These are phyloP conservation scores for Candolleomyces eurysporus DNA, from an alignment of 768 basidiomycete genomes.

Conservation along the genomic window DNA sequence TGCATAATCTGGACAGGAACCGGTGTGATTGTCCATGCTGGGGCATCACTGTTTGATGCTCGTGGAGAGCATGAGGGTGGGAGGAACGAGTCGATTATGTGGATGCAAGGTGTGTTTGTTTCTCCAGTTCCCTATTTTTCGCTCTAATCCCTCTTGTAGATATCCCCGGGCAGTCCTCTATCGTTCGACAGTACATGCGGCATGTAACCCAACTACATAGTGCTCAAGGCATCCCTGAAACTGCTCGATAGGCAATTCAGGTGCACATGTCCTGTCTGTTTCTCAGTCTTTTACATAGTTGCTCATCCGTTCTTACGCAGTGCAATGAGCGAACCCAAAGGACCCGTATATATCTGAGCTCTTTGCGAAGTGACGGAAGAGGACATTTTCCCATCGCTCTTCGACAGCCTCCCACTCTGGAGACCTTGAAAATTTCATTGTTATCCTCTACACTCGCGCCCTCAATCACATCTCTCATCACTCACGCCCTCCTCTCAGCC, in stretches of 20 bases:
- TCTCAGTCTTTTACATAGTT: background rate
- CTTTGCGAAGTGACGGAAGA: slow-evolving; percentile 71
- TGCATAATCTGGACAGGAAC: slow-evolving; percentile 68
- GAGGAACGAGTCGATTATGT: slow-evolving; percentile 73
- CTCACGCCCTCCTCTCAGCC: slow-evolving; percentile 45
- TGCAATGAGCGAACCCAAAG: slow-evolving; percentile 66
- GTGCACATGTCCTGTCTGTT: slow-evolving; percentile 45
- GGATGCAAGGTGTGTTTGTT: slow-evolving; percentile 53
- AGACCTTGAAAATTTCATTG: slow-evolving; percentile 38
- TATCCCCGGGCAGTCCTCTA: slow-evolving; percentile 66
- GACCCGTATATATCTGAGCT: slow-evolving; percentile 74
- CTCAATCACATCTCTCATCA: no score
- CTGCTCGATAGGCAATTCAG: slow-evolving; percentile 59
- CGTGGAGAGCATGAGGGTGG: slow-evolving; percentile 58
- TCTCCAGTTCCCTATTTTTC: background rate
- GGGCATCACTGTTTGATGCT: slow-evolving; percentile 59
- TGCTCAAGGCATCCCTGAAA: slow-evolving; percentile 47
- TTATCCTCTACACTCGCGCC: slow-evolving; percentile 47
- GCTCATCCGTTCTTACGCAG: slow-evolving; percentile 27
- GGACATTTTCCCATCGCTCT: slow-evolving; percentile 41
- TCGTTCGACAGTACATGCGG: slow-evolving; percentile 76
- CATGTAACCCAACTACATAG: slow-evolving; percentile 58
- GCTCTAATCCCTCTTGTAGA: slow-evolving; percentile 35
- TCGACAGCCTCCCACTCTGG: slow-evolving; percentile 22
- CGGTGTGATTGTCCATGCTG: slow-evolving; percentile 72